Conservation (phyloP, 2,329 filamentous ascomycete species). For the Fusarium sp. region DNA sequence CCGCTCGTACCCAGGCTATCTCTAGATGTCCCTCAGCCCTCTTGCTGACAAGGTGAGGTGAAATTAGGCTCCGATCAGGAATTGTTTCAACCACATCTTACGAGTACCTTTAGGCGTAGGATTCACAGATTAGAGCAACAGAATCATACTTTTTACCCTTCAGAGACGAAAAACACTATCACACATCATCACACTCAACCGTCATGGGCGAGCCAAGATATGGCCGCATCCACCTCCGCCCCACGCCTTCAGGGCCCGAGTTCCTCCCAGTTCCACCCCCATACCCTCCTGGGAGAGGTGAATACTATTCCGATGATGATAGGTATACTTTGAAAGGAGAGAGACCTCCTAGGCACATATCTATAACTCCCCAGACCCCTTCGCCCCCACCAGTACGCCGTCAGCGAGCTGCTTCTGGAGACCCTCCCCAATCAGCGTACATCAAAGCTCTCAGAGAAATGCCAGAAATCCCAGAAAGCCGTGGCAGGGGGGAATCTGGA, state of each 20-base stretch:
- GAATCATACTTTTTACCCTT: background rate
- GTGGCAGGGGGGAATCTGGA: background rate
- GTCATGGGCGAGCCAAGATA: background rate
- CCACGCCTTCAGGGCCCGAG: background rate
- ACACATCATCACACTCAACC: background rate
- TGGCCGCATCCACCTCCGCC: conserved; percentile 2
- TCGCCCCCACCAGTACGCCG: background rate
- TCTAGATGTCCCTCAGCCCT: background rate
- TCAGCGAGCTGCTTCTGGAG: background rate
- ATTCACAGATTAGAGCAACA: background rate
- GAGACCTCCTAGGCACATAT: background rate
- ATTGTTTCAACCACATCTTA: background rate
- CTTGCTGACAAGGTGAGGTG: background rate
- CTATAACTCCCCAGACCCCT: background rate
- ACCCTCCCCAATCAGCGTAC: background rate
- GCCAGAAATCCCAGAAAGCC: background rate
- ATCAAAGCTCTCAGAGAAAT: background rate
- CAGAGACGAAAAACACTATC: background rate
- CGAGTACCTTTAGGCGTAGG: background rate
- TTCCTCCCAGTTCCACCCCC: background rate
- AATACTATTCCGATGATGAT: conserved; percentile 1
- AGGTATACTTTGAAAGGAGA: background rate
- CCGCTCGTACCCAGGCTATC: background rate
- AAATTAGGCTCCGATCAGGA: background rate
- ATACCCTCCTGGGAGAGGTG: background rate